Base-by-base conservation (phyloP, 2,329 filamentous ascomycete genomes). In the Fusarium staphyleae region DNA sequence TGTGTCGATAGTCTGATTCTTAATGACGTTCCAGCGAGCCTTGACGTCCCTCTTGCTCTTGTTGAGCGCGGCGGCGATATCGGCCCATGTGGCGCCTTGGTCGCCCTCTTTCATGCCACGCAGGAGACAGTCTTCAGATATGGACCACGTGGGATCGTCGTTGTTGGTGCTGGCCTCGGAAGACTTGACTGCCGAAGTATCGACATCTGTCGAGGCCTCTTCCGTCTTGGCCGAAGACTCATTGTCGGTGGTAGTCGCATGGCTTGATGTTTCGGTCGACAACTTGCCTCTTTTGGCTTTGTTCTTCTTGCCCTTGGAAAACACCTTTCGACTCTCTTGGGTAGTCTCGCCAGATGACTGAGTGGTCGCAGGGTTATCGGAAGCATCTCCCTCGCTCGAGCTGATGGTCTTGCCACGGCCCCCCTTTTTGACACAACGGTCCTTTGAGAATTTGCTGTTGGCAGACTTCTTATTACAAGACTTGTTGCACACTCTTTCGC, bases 71-170 rank as follows among this genome's bases (percentile, higher is more conserved):
- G 36, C 39, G 3, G 63, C 57, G 19, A 76, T 74, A 10, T 67
- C 66, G 0, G 51, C 50, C 74, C 72, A 76, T 3, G 67, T 59
- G 7, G 66, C 48, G 1, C 37, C 49, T 13, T 67, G 55, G 11
- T 57, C 55, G 1, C 62, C 62, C 24, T 68, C 66, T 48, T 74
- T 76, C 70, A 76, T 72, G 30, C 67, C 65, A 2, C 66, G 51
- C 6, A 76, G 67, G 4, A 72, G 55, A 10, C 57, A 54, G 42
- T 76, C 73, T 19, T 76, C 69, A 0, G 74, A 75, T 8, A 70
- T 42, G 9, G 70, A 66, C 74, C 74, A 75, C 4, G 24, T 52
- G 4, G 48, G 44, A n/a, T 56, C 44, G 12, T 49, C 40, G 3
- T 40, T 47, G 9, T 14, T 15, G 9, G 8, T 19, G 34, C 32